Percentiles rank a stretch among this genome's conserved stretches.
Evolutionary conservation across 2,329 filamentous ascomycete species (phyloP).

Genomic region (Trichoderma citrinoviride): DNA sequence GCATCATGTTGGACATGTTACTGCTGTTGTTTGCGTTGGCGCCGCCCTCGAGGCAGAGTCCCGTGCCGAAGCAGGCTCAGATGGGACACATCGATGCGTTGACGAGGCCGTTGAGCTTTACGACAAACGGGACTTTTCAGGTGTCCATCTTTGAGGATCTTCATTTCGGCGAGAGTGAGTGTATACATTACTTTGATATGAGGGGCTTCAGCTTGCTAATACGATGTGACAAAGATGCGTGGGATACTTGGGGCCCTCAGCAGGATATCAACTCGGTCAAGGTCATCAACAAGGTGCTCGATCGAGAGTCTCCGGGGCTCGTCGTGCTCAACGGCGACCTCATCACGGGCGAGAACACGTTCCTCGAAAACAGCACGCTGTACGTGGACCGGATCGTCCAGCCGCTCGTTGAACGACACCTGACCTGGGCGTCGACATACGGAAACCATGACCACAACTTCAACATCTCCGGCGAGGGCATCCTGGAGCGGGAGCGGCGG

Average conservation of each 20-base stretch:
- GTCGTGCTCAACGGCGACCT: slow-evolving; percentile 71
- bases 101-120: slow-evolving; percentile 34
- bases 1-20: neutral
- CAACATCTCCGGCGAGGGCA: slow-evolving; percentile 51
- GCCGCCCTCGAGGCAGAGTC: neutral
- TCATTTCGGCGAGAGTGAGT: slow-evolving; percentile 66
- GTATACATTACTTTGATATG: neutral
- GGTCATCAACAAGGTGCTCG: slow-evolving; percentile 58
- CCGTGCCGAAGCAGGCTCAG: neutral
- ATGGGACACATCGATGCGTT: neutral
- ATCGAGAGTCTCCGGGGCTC: slow-evolving; percentile 55
- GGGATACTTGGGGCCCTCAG: slow-evolving; percentile 44
- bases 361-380: slow-evolving; percentile 49
- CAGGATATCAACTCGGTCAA: slow-evolving; percentile 56
- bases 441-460: slow-evolving; percentile 67
- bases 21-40: neutral
- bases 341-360: slow-evolving; percentile 65
- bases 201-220: slow-evolving; percentile 10
- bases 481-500: slow-evolving; percentile 42
- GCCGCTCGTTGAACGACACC: slow-evolving; percentile 53
- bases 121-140: slow-evolving; percentile 47
- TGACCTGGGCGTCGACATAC: slow-evolving; percentile 66
- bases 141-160: slow-evolving; percentile 65
- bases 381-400: slow-evolving; percentile 60
- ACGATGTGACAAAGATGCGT: no score